Percentiles rank a stretch among this genome's conserved stretches.
phyloP scores from a whole-genome alignment of 2,329 filamentous ascomycete genomes.

The Diaporthe batatas region DNA sequence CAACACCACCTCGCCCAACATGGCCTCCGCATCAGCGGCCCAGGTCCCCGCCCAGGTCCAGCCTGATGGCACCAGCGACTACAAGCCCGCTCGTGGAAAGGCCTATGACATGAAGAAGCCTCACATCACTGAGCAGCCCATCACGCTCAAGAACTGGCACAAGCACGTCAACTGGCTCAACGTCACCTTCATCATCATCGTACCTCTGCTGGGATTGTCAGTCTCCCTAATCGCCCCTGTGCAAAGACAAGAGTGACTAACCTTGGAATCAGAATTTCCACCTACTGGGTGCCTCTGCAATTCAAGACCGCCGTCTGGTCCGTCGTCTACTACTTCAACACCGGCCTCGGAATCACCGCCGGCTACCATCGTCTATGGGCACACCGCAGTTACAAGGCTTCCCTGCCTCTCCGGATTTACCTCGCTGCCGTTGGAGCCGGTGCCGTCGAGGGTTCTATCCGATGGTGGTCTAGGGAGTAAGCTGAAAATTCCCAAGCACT shows the following conservation, averaged over 20 bases:
- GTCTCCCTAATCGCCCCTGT: background rate
- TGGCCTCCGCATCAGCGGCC: constrained; percentile 54
- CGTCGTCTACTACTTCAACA: constrained; percentile 85
- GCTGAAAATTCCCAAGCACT: background rate
- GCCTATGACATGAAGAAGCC: constrained; percentile 74
- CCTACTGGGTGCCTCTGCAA: constrained; percentile 83
- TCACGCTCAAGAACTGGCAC: constrained; percentile 88
- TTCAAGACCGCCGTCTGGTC: constrained; percentile 80
- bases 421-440: constrained; percentile 85
- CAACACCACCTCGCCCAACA: constrained; percentile 42
- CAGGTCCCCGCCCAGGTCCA: constrained; percentile 50
- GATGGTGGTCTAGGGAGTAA: constrained; percentile 85
- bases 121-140: constrained; percentile 86
- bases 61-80: constrained; percentile 68
- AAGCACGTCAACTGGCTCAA: constrained; percentile 97
- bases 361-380: constrained; percentile 89
- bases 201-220: constrained; percentile 78
- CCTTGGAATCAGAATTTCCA: constrained; percentile 60
- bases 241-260: background rate
- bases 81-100: constrained; percentile 62
- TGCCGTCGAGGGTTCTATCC: constrained; percentile 86
- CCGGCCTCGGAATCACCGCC: constrained; percentile 84
- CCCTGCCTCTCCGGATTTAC: constrained; percentile 82
- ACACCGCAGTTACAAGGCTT: constrained; percentile 85
- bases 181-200: constrained; percentile 81